These are phyloP conservation scores for Rosa chinensis DNA, from an alignment of 306 rosid species.

Conservation along the genomic window DNA sequence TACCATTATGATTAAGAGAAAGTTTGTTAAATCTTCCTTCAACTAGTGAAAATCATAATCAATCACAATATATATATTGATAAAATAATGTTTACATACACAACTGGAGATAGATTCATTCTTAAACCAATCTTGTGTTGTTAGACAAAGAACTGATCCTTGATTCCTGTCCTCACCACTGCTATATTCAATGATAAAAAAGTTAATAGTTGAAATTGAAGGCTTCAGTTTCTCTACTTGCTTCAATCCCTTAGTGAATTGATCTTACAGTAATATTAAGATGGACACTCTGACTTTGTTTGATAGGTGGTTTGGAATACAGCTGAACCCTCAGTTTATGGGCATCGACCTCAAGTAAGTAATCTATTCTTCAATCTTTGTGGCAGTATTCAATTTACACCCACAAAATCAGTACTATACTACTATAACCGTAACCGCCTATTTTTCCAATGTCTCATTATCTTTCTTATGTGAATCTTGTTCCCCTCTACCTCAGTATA, in stretches of 20 bases:
- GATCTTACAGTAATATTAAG: slow-evolving; percentile 21
- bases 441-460: neutral
- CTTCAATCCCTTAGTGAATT: slow-evolving; percentile 24
- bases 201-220: neutral
- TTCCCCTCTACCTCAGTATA: neutral
- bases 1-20: neutral
- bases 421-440: no score
- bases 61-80: neutral
- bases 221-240: slow-evolving; percentile 7
- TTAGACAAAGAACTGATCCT: neutral
- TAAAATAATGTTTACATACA: neutral
- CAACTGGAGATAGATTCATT: neutral
- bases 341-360: slow-evolving; percentile 97
- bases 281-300: slow-evolving; percentile 26
- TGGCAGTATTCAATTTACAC: neutral
- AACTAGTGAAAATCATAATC: neutral
- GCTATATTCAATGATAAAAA: neutral
- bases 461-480: neutral
- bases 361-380: slow-evolving; percentile 30
- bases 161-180: neutral
- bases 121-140: neutral
- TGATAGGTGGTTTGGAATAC: slow-evolving; percentile 94
- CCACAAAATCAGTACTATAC: neutral
- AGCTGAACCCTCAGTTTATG: slow-evolving; percentile 89
- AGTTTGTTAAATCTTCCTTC: neutral